Base-by-base conservation (phyloP, 148 eudicot genomes). In the Fagopyrum homotropicum region DNA sequence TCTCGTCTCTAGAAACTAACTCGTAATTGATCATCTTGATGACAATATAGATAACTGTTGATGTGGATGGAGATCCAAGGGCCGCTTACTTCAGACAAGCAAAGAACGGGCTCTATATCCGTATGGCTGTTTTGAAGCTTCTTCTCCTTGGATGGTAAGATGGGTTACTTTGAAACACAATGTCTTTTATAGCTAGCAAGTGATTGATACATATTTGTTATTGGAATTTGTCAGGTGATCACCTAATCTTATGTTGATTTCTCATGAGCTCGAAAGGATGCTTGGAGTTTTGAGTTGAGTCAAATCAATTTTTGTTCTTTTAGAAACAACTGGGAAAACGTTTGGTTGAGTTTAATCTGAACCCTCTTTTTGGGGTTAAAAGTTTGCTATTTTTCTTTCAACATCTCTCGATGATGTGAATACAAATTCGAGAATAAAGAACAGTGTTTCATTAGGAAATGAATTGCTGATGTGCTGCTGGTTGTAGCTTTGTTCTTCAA, bases 81-180 rank as follows among this genome's bases (percentile, higher is more conserved):
- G 98, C 98, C 61, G 98, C 98, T n/a, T 93, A 94, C 78, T 94
- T 91, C 76, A 88, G 98, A 82, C 98, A 94, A 85, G 98, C 98
- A 19, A 94, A 91, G 87, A 94, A 91, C 66, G 97, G 96, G 45
- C 90, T 91, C 72, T 88, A 89, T 69, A 93, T 91, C 78, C 93
- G 98, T 48, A 93, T 93, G 97, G 97, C 98, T 80, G 82, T 89
- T 50, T 72, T 93, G 78, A 91, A 93, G 89, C 93, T 93, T 77
- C 81, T 93, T 51, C 91, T 93, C 51, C 82, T 87, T 46, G 98
- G 98, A 49, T 89, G 98, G 97, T 93, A 79, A 87, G 77, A 16
- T 43, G 48, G 22, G 19, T 45, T 11, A 19, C 63, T 22, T 19
- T 3, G 12, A 26, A 49, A 8, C 11, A 49, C 2, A 7, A 6